Conservation (phyloP, 1,139 yeast species). For the Yamadazyma kanchanaburiensis region DNA sequence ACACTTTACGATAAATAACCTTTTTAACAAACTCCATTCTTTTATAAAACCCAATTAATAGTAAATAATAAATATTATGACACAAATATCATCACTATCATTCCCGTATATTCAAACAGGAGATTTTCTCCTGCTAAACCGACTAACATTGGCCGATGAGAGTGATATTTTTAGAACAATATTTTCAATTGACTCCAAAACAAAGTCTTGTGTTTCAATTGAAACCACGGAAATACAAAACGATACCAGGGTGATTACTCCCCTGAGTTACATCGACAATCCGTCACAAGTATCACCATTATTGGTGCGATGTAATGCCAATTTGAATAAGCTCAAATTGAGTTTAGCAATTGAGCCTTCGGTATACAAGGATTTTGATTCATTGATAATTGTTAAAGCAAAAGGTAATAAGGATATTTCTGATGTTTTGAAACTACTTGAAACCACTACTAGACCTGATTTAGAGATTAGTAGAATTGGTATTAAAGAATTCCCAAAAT, state of each 20-base stretch:
- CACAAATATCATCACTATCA: no score
- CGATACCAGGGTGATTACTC: slow-evolving; percentile 13
- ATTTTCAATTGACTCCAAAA: slow-evolving; percentile 11
- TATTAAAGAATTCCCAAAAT: slow-evolving; percentile 25
- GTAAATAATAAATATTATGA: no score
- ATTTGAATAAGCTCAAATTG: slow-evolving; percentile 22
- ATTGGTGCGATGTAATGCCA: slow-evolving; percentile 23
- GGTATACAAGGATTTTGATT: slow-evolving; percentile 8
- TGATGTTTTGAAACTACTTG: slow-evolving; percentile 7
- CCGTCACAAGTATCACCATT: slow-evolving; percentile 20
- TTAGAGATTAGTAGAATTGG: slow-evolving; percentile 27
- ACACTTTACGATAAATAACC: no score
- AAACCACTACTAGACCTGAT: slow-evolving; percentile 5
- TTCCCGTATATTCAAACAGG: not conserved
- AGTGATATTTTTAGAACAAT: slow-evolving; percentile 17
- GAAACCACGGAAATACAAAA: slow-evolving; percentile 13
- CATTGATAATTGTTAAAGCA: slow-evolving; percentile 28
- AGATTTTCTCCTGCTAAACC: slow-evolving; percentile 12
- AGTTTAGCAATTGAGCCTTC: slow-evolving; percentile 20
- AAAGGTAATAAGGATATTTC: slow-evolving; percentile 11
- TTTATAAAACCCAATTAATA: no score
- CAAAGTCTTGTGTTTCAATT: slow-evolving; percentile 14
- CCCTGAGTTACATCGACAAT: slow-evolving; percentile 24
- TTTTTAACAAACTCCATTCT: no score
- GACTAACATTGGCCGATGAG: slow-evolving; percentile 21